Evolutionary conservation across 2,329 filamentous ascomycete genomes (phyloP).

Genomic region (Ascochyta koolunga): DNA sequence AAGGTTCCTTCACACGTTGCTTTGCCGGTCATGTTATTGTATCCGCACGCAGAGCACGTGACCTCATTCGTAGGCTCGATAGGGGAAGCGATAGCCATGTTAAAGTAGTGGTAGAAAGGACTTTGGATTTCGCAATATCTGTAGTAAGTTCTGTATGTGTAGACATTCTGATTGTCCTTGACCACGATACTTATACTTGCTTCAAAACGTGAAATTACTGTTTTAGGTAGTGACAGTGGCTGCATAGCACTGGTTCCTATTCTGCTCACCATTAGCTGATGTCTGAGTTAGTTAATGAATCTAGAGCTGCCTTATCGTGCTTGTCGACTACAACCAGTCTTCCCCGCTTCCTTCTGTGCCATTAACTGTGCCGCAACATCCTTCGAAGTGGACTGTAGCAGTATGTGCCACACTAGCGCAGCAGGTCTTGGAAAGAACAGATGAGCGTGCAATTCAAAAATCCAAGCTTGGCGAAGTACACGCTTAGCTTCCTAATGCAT

Average conservation of each 20-base stretch:
- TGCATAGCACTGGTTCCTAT: not conserved
- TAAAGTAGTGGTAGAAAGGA: not conserved
- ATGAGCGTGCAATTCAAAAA: too few species aligned
- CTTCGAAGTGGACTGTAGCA: too few species aligned
- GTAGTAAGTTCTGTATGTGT: not conserved
- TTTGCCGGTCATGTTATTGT: constrained; percentile 9
- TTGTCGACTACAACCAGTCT: too few species aligned
- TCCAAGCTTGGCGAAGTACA: too few species aligned
- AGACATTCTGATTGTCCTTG: not conserved
- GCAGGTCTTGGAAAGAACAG: too few species aligned
- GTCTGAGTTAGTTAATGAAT: too few species aligned
- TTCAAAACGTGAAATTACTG: not conserved
- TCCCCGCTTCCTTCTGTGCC: too few species aligned
- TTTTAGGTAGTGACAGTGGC: not conserved
- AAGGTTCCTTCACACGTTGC: constrained; percentile 5
- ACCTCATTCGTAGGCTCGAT: constrained; percentile 1
- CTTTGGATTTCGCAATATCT: not conserved
- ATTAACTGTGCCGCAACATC: too few species aligned
- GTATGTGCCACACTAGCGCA: too few species aligned
- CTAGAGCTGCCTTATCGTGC: too few species aligned
- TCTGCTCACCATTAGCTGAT: not conserved
- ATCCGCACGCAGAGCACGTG: constrained; percentile 7
- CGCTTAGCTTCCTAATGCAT: too few species aligned
- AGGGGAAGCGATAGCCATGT: not conserved
- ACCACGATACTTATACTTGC: not conserved